Evolutionary conservation across 768 basidiomycete species (phyloP), one percentile per base, ranked within the genome.

Genomic region (Paxillus rubicundulus): DNA sequence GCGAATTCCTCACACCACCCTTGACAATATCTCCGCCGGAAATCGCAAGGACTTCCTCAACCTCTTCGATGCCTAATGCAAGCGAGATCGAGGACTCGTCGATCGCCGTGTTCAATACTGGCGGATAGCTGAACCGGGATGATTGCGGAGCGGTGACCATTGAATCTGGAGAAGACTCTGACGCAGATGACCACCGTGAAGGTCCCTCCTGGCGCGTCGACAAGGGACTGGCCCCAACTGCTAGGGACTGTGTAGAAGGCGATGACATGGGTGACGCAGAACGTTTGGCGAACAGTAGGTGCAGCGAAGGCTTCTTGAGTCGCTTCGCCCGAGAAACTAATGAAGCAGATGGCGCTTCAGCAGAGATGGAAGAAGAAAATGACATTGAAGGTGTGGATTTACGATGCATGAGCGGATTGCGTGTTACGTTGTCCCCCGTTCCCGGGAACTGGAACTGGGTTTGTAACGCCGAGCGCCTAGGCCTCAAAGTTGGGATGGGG

Each of bases 221-320:
- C 48, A 47, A 41, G 13, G 61, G 32, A 17, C 54, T 36, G 21
- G 53, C 27, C 47, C 14, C 45, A 27, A 56, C 47, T 10, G 52
- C 57, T 8, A 70, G 67, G 27, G 66, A 70, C 28, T 60, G 68
- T 49, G 61, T 52, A 49, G 60, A 40, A 34, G 69, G 64, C 43
- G 65, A 62, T 21, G 68, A 66, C 41, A 80, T 60, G 3, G 81
- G 74, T 20, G 84, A 79, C 2, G 73, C 68, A 6, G 85, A 82
- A 44, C 77, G 79, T 71, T 85, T 87, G 30, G 84, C 75, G 65
- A 89, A 86, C 17, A 89, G 72, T 16, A 87, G 70, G 45, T 82
- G 82, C 51, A 89, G 68, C 3, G 87, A 89, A 0, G 89, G 85
- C 46, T 84, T 86, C 69, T 86, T 88, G 53, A 77, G 64, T 52